These are phyloP conservation scores for Lavandula angustifolia DNA, from an alignment of 257 asterid species.

Conservation along the genomic window DNA sequence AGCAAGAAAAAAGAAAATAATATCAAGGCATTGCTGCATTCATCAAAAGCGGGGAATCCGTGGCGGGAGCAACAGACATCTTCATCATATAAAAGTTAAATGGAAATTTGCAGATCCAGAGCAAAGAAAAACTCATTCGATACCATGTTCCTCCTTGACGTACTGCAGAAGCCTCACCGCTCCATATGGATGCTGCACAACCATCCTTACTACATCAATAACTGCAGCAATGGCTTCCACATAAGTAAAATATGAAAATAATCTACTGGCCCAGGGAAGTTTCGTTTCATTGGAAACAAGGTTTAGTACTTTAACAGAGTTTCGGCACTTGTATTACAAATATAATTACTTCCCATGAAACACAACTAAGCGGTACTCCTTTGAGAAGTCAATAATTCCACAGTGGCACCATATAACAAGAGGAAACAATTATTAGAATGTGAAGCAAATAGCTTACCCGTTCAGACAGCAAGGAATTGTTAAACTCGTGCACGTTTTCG, in stretches of 20 bases:
- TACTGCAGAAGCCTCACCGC: conserved; percentile 56
- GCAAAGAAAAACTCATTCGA: conserved; percentile 15
- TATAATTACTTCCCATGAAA: not conserved
- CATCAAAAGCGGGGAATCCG: not conserved
- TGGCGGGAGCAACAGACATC: not conserved
- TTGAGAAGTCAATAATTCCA: conserved; percentile 21
- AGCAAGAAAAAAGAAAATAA: not conserved
- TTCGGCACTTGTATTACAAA: not conserved
- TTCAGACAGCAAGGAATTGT: conserved; percentile 61
- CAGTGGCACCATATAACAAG: conserved; percentile 22
- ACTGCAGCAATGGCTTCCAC: conserved; percentile 46
- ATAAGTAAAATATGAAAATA: conserved; percentile 7
- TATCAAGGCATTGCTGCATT: not conserved
- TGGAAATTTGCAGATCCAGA: not conserved
- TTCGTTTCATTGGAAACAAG: not conserved
- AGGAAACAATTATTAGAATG: conserved; percentile 21
- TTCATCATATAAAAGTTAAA: not conserved
- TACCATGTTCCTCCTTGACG: conserved; percentile 59
- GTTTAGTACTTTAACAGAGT: not conserved
- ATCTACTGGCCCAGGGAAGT: not conserved
- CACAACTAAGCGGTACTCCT: not conserved
- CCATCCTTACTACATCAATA: conserved; percentile 81
- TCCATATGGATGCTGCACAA: conserved; percentile 83
- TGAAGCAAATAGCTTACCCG: conserved; percentile 50
- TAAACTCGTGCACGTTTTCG: conserved; percentile 85